phyloP scores from a whole-genome alignment of 129 eudicot genomes.

The Logfia minima region DNA sequence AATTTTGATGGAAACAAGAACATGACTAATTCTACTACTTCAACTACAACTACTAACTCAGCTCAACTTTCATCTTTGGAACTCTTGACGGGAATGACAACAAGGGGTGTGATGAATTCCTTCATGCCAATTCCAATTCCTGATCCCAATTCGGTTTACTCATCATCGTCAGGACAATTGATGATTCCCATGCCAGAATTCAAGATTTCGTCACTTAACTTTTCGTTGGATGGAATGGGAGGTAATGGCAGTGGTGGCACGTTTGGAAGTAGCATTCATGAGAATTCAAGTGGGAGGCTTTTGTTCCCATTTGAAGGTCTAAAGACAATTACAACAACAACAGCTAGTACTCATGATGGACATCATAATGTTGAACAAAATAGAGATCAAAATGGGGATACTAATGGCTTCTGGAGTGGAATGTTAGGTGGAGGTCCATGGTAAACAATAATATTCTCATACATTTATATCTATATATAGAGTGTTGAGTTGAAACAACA shows the following conservation, averaged over 20 bases:
- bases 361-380: constrained; percentile 34
- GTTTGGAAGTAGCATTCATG: constrained; percentile 50
- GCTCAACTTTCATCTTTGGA: constrained; percentile 66
- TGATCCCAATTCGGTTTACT: constrained; percentile 41
- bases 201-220: constrained; percentile 52
- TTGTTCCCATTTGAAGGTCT: constrained; percentile 82
- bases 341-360: constrained; percentile 23
- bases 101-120: constrained; percentile 57
- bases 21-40: constrained; percentile 26
- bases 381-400: constrained; percentile 58
- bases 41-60: constrained; percentile 20
- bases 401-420: constrained; percentile 79
- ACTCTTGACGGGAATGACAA: constrained; percentile 57
- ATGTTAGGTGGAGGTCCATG: constrained; percentile 77
- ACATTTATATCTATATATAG: constrained; percentile 28
- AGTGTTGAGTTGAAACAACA: constrained; percentile 15
- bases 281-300: constrained; percentile 52
- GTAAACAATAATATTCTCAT: constrained; percentile 36
- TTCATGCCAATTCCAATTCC: constrained; percentile 52
- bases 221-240: constrained; percentile 68
- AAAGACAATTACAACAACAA: constrained; percentile 46
- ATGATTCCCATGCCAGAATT: constrained; percentile 52
- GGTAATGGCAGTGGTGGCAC: constrained; percentile 28
- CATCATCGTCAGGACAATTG: constrained; percentile 32
- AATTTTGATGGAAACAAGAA: constrained; percentile 44